A percentile compares a stretch with the other conserved stretches of the same genome.
Conservation (phyloP, 306 rosid genomes). For the Sophora flavescens region DNA sequence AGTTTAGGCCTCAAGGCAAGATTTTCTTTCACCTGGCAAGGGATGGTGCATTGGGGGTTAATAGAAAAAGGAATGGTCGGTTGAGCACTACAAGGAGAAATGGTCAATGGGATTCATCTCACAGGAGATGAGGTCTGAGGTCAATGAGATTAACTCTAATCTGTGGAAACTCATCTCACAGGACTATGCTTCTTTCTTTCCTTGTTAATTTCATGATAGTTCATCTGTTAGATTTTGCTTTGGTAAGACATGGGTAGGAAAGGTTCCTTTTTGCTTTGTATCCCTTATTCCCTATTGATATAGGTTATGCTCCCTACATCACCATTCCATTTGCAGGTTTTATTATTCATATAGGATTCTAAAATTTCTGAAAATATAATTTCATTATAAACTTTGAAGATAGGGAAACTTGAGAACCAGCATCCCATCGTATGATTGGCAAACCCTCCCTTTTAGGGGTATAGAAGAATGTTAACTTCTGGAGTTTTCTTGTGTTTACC, state of each 20-base stretch:
- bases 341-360: background rate
- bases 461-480: background rate
- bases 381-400: background rate
- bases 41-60: background rate
- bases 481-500: background rate
- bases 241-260: background rate
- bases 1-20: background rate
- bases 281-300: background rate
- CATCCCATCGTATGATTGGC: background rate
- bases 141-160: background rate
- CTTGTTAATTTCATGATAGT: background rate
- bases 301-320: too few relatives aligned
- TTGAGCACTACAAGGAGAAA: background rate
- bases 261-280: slow-evolving; percentile 14
- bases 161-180: background rate
- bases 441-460: background rate
- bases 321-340: too few relatives aligned
- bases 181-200: background rate
- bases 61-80: background rate
- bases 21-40: background rate
- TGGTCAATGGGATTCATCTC: background rate
- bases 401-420: too few relatives aligned
- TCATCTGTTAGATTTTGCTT: background rate
- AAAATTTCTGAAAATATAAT: background rate
- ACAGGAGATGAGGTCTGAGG: too few relatives aligned